Conservation (phyloP, 23 red algal genomes). For the Cyanidium caldarium region DNA sequence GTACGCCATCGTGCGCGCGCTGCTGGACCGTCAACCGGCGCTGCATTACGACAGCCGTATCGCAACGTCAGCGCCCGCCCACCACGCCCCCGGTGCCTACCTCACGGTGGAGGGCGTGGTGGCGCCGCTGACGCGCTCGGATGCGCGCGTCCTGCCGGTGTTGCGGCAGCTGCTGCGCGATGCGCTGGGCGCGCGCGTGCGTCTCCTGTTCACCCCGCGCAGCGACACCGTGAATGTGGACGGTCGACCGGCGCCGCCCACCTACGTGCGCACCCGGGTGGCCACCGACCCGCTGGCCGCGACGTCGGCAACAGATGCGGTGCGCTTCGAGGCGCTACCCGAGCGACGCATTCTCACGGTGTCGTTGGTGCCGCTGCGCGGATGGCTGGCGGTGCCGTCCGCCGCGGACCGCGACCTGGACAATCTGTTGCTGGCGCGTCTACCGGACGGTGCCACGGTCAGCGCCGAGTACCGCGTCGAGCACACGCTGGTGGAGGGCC, state of each 20-base stretch:
- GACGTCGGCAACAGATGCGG: constrained; percentile 2
- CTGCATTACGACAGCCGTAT: background rate
- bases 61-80: background rate
- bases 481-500: constrained; percentile 41
- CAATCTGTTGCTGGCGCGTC: constrained; percentile 38
- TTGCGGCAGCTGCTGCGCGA: constrained; percentile 17
- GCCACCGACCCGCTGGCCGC: background rate
- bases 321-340: constrained; percentile 32
- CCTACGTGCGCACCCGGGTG: constrained; percentile 11
- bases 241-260: background rate
- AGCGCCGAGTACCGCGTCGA: constrained; percentile 53
- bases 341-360: constrained; percentile 40
- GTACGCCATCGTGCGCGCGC: too few relatives aligned
- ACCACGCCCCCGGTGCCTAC: background rate
- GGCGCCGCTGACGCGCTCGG: constrained; percentile 9
- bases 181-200: constrained; percentile 9
- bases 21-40: too few relatives aligned
- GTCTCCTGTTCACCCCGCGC: background rate
- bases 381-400: constrained; percentile 53
- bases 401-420: constrained; percentile 69
- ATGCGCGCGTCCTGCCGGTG: constrained; percentile 11
- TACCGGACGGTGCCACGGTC: constrained; percentile 1
- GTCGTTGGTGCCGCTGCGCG: constrained; percentile 30
- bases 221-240: background rate
- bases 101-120: constrained; percentile 5